phyloP scores from a whole-genome alignment of 2,329 filamentous ascomycete genomes.

The Phyllosticta citrichinensis region DNA sequence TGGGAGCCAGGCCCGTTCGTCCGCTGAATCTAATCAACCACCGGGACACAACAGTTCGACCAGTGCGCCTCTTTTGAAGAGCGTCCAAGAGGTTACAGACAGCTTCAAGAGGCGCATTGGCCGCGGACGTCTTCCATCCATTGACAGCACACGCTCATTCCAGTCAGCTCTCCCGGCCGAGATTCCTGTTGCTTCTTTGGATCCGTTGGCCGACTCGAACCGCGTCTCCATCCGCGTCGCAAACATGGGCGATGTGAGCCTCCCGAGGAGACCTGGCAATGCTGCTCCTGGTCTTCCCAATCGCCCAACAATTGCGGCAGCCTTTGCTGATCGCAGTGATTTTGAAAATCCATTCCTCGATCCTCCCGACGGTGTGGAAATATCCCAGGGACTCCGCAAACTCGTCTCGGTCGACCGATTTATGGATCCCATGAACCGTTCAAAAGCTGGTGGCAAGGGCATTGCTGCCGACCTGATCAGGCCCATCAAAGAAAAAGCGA shows the following conservation, averaged over 20 bases:
- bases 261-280: background rate
- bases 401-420: background rate
- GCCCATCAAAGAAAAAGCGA: background rate
- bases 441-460: background rate
- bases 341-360: conserved; percentile 2
- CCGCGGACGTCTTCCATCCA: conserved; percentile 1
- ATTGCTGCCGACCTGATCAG: background rate
- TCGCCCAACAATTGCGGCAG: background rate
- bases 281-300: background rate
- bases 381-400: background rate
- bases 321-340: background rate
- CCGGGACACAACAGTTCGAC: background rate
- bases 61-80: conserved; percentile 1
- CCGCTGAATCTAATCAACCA: background rate
- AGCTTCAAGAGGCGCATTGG: conserved; percentile 1
- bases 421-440: too few species aligned
- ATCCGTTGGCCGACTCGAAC: conserved; percentile 4
- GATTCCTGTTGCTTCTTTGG: background rate
- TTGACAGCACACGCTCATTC: conserved; percentile 4
- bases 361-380: background rate
- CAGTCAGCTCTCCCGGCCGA: background rate
- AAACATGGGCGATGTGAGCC: background rate
- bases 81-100: background rate
- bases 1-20: background rate
- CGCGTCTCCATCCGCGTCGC: background rate